These are phyloP conservation scores for Trichosporon sp. DNA, from an alignment of 1,284 basidiomycete genomes.

Conservation along the genomic window DNA sequence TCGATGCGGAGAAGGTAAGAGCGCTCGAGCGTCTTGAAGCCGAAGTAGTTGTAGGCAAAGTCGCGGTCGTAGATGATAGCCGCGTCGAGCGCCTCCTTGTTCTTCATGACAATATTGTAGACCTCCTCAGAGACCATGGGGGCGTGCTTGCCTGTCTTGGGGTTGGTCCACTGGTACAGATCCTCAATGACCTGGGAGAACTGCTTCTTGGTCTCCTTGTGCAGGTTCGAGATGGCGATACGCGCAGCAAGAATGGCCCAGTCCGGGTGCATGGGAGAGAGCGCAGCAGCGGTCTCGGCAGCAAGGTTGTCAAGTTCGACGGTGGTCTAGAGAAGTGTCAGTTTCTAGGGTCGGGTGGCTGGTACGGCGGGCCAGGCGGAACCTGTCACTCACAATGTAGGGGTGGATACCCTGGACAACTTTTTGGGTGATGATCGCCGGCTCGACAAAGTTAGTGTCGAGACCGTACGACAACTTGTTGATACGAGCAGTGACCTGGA, in stretches of 20 bases:
- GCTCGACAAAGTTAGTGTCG: conserved; percentile 86
- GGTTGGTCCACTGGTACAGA: conserved; percentile 91
- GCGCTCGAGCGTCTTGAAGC: conserved; percentile 98
- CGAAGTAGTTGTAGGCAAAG: conserved; percentile 96
- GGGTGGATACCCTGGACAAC: conserved; percentile 93
- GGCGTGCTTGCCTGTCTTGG: conserved; percentile 81
- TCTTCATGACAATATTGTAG: conserved; percentile 74
- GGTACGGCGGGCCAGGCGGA: background rate
- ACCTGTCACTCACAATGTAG: conserved; percentile 5
- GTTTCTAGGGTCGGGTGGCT: background rate
- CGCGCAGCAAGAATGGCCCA: conserved; percentile 97
- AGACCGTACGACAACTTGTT: conserved; percentile 96
- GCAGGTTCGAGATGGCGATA: conserved; percentile 87
- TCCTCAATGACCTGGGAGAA: conserved; percentile 90
- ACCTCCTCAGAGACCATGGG: conserved; percentile 90
- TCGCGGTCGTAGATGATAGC: conserved; percentile 98
- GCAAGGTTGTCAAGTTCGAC: conserved; percentile 95
- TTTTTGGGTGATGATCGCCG: conserved; percentile 92
- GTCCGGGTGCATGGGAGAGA: conserved; percentile 92
- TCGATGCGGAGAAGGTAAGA: conserved; percentile 94
- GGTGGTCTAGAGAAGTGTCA: conserved; percentile 58
- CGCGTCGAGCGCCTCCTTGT: conserved; percentile 80
- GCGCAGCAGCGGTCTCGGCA: conserved; percentile 93
- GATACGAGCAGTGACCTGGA: conserved; percentile 50
- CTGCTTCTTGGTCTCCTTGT: conserved; percentile 98